These are phyloP conservation scores for Strobilomyces dryophilus DNA, from an alignment of 768 basidiomycete genomes.

Conservation along the genomic window DNA sequence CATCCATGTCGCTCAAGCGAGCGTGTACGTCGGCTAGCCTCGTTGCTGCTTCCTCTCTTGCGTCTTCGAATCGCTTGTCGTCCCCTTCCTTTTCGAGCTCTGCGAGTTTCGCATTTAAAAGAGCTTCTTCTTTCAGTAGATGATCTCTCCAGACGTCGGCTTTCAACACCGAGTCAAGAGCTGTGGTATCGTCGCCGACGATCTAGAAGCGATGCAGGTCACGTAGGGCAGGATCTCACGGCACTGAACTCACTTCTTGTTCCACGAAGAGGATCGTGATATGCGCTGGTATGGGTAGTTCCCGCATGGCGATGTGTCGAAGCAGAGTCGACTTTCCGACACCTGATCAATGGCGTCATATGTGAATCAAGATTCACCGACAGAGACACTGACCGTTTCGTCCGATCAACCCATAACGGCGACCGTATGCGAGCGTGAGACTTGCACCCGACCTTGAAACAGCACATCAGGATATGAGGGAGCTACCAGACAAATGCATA, in stretches of 20 bases:
- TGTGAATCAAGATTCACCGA: neutral
- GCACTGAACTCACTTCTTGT: slow-evolving; percentile 66
- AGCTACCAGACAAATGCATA: slow-evolving; percentile 29
- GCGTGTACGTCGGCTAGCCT: slow-evolving; percentile 87
- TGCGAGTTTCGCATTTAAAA: slow-evolving; percentile 67
- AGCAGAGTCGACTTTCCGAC: slow-evolving; percentile 97
- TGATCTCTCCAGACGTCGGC: slow-evolving; percentile 99
- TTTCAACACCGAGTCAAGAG: slow-evolving; percentile 93
- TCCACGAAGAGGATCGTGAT: slow-evolving; percentile 98
- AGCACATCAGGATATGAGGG: slow-evolving; percentile 2
- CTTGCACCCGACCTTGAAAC: slow-evolving; percentile 69
- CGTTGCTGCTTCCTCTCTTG: slow-evolving; percentile 77
- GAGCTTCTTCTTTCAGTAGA: slow-evolving; percentile 77
- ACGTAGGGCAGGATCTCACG: neutral
- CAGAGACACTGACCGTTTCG: slow-evolving; percentile 55
- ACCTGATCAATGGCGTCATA: slow-evolving; percentile 38
- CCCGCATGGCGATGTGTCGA: slow-evolving; percentile 90
- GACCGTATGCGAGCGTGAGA: slow-evolving; percentile 82
- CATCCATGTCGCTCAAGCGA: slow-evolving; percentile 95
- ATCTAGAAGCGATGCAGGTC: slow-evolving; percentile 45
- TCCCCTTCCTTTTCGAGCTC: slow-evolving; percentile 72
- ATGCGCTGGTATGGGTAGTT: slow-evolving; percentile 89
- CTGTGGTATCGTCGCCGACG: slow-evolving; percentile 87
- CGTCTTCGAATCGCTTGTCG: slow-evolving; percentile 78
- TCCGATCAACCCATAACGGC: slow-evolving; percentile 89